phyloP scores from a whole-genome alignment of 2,329 filamentous ascomycete species.

The Cordyceps fumosorosea region DNA sequence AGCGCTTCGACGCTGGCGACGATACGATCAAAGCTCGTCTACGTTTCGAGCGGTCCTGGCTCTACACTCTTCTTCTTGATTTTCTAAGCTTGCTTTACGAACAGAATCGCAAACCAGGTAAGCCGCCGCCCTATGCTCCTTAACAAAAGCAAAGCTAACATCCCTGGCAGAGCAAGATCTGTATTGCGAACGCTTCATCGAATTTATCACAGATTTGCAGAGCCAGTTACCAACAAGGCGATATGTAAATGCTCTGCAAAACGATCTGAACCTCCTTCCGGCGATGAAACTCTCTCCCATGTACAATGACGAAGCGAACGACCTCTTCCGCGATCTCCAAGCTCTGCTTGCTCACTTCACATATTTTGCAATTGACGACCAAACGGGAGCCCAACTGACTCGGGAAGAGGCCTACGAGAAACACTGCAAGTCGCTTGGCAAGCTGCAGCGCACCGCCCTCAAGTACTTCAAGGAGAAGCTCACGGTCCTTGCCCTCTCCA shows the following conservation, averaged over 20 bases:
- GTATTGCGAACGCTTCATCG: slow-evolving; percentile 90
- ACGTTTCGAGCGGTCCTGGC: slow-evolving; percentile 88
- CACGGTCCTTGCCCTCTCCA: slow-evolving; percentile 84
- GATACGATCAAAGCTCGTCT: slow-evolving; percentile 70
- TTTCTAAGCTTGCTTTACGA: slow-evolving; percentile 71
- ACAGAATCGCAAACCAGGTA: slow-evolving; percentile 26
- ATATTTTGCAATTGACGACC: slow-evolving; percentile 84
- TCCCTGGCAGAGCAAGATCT: slow-evolving; percentile 54
- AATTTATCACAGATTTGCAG: slow-evolving; percentile 83
- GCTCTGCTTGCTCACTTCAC: slow-evolving; percentile 80
- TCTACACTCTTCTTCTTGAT: slow-evolving; percentile 78
- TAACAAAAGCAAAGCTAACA: slow-evolving; percentile 12
- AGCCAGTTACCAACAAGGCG: slow-evolving; percentile 90
- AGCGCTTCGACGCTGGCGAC: slow-evolving; percentile 83
- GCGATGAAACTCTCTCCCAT: slow-evolving; percentile 72
- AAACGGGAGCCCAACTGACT: slow-evolving; percentile 71
- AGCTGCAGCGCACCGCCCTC: slow-evolving; percentile 69
- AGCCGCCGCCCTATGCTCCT: neutral
- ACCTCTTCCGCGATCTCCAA: slow-evolving; percentile 73
- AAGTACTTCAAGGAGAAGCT: slow-evolving; percentile 85
- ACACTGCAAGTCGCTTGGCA: slow-evolving; percentile 71
- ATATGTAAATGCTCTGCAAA: slow-evolving; percentile 83
- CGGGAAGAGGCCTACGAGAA: slow-evolving; percentile 68
- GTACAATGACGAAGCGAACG: slow-evolving; percentile 67
- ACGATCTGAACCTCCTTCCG: slow-evolving; percentile 77